phyloP scores from a whole-genome alignment of 2,329 filamentous ascomycete species.

The Aotearoamyces nothofagi region DNA sequence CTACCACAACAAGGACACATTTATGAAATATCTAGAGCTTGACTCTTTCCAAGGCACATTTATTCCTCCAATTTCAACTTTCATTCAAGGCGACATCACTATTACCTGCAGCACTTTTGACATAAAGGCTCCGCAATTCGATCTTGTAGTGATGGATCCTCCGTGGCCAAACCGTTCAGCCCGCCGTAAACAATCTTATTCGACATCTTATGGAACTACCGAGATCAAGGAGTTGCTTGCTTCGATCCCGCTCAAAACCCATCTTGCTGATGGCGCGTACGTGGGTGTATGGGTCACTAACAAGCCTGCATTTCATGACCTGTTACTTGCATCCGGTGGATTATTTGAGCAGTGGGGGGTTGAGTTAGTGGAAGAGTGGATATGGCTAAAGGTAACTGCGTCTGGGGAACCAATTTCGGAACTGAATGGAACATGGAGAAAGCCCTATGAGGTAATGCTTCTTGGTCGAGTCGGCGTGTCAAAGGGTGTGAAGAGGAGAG shows the following conservation, averaged over 20 bases:
- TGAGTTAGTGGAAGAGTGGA: conserved; percentile 53
- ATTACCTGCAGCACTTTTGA: conserved; percentile 26
- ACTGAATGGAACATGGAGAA: conserved; percentile 48
- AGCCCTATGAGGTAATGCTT: conserved; percentile 62
- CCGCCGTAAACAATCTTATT: conserved; percentile 39
- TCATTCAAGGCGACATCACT: conserved; percentile 33
- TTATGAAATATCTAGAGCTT: background rate
- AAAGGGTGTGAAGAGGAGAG: conserved; percentile 27
- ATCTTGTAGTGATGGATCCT: conserved; percentile 59
- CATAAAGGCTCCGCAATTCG: conserved; percentile 34
- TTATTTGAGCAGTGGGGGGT: conserved; percentile 55
- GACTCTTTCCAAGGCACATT: background rate
- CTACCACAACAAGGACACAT: background rate
- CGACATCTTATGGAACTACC: conserved; percentile 25
- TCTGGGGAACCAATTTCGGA: conserved; percentile 48
- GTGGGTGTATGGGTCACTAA: conserved; percentile 71
- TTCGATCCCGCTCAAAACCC: conserved; percentile 37
- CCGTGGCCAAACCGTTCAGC: conserved; percentile 73
- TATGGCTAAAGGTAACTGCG: conserved; percentile 61
- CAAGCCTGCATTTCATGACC: conserved; percentile 36
- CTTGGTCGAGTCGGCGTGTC: conserved; percentile 28
- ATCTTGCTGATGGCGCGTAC: conserved; percentile 36
- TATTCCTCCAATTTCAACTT: conserved; percentile 26
- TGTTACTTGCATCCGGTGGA: conserved; percentile 35
- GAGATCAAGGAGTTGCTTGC: conserved; percentile 35